A percentile compares a stretch with the other conserved stretches of the same genome.
Conservation (phyloP, 495 filamentous ascomycete genomes). For the Neurospora sp. region DNA sequence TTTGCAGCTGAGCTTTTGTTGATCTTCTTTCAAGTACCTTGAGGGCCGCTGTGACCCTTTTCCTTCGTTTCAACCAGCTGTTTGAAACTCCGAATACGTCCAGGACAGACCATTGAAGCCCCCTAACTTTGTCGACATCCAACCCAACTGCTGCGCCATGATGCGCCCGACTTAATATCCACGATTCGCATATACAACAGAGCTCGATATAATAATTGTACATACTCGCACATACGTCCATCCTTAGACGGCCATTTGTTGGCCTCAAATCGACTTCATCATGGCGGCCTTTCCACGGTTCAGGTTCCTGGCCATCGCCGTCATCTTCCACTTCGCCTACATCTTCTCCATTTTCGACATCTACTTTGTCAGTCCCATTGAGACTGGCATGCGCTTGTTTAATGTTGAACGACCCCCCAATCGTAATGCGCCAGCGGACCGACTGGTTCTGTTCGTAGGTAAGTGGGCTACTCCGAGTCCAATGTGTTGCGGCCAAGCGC, state of each 20-base stretch:
- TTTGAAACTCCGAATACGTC: neutral
- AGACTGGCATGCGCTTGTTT: conserved; percentile 85
- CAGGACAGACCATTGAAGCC: neutral
- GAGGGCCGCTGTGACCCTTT: neutral
- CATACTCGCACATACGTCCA: neutral
- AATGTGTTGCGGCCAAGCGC: neutral
- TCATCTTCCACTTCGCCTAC: conserved; percentile 92
- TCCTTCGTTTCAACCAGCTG: neutral
- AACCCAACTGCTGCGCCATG: conserved; percentile 8
- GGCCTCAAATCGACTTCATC: conserved; percentile 3
- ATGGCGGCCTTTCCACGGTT: conserved; percentile 79
- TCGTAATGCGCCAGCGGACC: conserved; percentile 69
- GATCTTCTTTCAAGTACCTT: neutral
- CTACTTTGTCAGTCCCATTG: conserved; percentile 97
- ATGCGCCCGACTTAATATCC: neutral
- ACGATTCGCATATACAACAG: neutral
- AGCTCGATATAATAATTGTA: neutral
- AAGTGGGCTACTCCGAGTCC: conserved; percentile 25
- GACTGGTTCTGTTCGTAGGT: conserved; percentile 92
- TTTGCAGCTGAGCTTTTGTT: neutral
- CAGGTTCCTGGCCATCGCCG: conserved; percentile 82
- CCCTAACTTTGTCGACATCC: neutral
- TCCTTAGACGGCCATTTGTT: conserved; percentile 6
- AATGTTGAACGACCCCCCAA: conserved; percentile 50
- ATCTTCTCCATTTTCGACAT: conserved; percentile 97